These are phyloP conservation scores for Didymella segeticola DNA, from an alignment of 2,329 filamentous ascomycete genomes.

Conservation along the genomic window DNA sequence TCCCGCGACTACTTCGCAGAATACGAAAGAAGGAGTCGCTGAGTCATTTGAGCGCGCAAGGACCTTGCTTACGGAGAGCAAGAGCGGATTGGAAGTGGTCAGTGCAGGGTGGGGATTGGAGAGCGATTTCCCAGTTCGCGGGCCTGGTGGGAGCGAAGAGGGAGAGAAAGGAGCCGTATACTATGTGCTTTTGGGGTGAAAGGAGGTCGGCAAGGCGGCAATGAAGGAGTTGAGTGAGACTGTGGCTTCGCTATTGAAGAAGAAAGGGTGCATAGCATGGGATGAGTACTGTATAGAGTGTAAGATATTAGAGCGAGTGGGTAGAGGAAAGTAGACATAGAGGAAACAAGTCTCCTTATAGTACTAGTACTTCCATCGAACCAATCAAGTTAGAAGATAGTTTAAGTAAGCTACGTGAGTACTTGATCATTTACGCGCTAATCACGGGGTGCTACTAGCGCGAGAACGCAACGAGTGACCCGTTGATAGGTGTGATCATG, in stretches of 20 bases:
- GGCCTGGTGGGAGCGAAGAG: too few relatives aligned
- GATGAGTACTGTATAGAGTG: neutral
- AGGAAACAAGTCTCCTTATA: too few relatives aligned
- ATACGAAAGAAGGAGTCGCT: neutral
- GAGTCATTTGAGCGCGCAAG: neutral
- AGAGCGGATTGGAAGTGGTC: neutral
- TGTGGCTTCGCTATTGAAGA: neutral
- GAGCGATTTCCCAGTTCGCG: constrained; percentile 15
- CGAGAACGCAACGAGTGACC: too few relatives aligned
- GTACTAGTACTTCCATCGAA: too few relatives aligned
- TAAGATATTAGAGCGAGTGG: neutral
- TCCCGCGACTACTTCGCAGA: neutral
- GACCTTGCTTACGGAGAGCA: neutral
- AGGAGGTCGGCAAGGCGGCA: neutral
- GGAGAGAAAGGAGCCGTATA: constrained; percentile 7
- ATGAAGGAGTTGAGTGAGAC: neutral
- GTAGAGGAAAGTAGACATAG: neutral
- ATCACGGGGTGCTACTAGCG: too few relatives aligned
- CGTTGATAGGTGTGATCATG: too few relatives aligned
- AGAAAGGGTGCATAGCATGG: neutral
- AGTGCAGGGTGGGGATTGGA: constrained; percentile 17
- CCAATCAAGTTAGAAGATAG: too few relatives aligned
- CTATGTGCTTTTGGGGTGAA: constrained; percentile 9
- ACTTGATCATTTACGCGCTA: too few relatives aligned
- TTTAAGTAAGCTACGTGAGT: too few relatives aligned